phyloP scores from a whole-genome alignment of 345 rosid genomes.

The Aethionema arabicum region DNA sequence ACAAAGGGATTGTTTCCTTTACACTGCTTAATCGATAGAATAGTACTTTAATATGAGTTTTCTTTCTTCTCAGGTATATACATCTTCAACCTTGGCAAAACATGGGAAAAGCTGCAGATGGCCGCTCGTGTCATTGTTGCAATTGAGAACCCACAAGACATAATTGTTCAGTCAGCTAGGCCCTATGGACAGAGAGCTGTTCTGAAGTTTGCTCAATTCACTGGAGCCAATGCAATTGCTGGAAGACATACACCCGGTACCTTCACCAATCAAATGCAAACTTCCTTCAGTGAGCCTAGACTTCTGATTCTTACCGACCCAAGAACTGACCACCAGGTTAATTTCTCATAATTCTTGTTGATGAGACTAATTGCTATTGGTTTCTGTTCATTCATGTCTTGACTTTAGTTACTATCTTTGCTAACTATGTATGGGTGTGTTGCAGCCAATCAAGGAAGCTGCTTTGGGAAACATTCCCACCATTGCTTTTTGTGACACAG shows the following conservation, averaged over 20 bases:
- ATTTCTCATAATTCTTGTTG: neutral
- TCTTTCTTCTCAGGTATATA: conserved; percentile 54
- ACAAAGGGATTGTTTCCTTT: neutral
- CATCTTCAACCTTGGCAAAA: conserved; percentile 85
- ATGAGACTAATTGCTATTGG: neutral
- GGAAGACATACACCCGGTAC: conserved; percentile 99
- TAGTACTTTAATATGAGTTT: no score
- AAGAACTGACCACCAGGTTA: conserved; percentile 94
- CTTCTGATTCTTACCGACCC: conserved; percentile 94
- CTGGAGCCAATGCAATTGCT: conserved; percentile 97
- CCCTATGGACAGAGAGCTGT: conserved; percentile 99
- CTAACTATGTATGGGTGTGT: conserved; percentile 1
- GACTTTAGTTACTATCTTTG: neutral
- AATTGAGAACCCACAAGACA: conserved; percentile 85
- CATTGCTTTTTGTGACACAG: conserved; percentile 95
- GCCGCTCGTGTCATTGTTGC: conserved; percentile 89
- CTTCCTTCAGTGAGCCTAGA: conserved; percentile 88
- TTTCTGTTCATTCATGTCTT: neutral
- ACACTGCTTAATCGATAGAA: neutral
- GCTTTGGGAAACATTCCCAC: conserved; percentile 96
- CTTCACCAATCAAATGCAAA: conserved; percentile 89
- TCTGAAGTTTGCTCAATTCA: conserved; percentile 84
- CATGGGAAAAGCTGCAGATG: conserved; percentile 88
- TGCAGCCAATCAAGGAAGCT: conserved; percentile 95
- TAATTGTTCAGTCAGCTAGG: conserved; percentile 94